Evolutionary conservation across 2,329 filamentous ascomycete genomes (phyloP).

Genomic region (Diaporthe ilicicola): DNA sequence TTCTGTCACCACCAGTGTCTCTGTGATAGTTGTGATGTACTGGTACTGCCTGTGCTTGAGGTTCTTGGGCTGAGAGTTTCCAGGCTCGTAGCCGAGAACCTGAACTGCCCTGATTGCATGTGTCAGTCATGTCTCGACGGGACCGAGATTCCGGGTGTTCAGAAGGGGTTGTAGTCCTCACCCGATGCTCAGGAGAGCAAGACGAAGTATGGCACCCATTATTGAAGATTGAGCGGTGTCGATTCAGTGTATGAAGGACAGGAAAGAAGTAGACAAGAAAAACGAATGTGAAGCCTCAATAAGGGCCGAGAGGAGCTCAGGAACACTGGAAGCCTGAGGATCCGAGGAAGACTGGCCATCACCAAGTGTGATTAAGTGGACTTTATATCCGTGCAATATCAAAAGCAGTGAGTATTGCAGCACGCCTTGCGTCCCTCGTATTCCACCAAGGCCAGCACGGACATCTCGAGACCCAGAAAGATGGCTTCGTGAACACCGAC

Average conservation of each 20-base stretch:
- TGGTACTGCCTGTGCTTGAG: constrained; percentile 28
- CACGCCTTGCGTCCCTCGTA: constrained; percentile 20
- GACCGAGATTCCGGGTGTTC: background rate
- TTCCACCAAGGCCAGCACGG: constrained; percentile 16
- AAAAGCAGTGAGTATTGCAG: background rate
- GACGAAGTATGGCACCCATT: constrained; percentile 23
- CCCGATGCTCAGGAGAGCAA: constrained; percentile 27
- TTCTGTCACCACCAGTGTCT: constrained; percentile 26
- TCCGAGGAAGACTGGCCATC: background rate
- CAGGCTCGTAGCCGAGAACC: constrained; percentile 27
- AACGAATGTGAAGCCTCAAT: constrained; percentile 28
- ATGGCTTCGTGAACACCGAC: background rate
- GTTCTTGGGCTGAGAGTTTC: constrained; percentile 6
- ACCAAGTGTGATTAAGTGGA: background rate
- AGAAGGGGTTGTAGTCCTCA: background rate
- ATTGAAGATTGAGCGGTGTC: background rate
- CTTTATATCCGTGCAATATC: constrained; percentile 21
- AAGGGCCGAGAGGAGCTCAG: constrained; percentile 26
- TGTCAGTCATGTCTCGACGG: constrained; percentile 31
- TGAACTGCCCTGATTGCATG: constrained; percentile 19
- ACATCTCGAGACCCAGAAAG: background rate
- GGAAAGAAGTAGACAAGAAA: constrained; percentile 1
- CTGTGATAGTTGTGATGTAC: constrained; percentile 23
- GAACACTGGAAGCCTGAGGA: constrained; percentile 19
- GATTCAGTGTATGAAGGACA: background rate